Evolutionary conservation across 768 basidiomycete genomes (phyloP).

Genomic region (Kondoa subrosea): DNA sequence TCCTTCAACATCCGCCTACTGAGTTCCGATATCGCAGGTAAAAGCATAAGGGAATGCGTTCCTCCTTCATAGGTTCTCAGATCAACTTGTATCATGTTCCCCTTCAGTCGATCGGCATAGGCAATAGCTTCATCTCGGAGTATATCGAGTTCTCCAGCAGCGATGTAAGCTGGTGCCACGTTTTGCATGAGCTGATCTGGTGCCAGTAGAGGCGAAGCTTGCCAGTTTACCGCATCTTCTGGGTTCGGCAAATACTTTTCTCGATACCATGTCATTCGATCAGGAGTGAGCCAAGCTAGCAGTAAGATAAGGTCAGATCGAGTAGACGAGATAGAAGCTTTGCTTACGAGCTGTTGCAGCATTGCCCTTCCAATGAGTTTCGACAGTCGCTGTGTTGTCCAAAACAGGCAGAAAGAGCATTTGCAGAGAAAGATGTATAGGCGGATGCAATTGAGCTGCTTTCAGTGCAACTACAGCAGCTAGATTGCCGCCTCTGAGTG

Average conservation of each 20-base stretch:
- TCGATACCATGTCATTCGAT: not conserved
- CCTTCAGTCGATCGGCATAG: not conserved
- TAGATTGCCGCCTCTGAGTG: not conserved
- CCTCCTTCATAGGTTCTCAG: not conserved
- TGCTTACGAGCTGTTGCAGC: not conserved
- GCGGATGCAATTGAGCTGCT: not conserved
- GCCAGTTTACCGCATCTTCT: not conserved
- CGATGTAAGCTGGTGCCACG: not conserved
- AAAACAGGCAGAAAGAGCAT: not conserved
- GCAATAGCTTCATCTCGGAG: not conserved
- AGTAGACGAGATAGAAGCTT: not conserved
- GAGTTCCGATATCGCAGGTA: not conserved
- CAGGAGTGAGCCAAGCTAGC: not conserved
- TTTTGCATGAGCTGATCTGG: not conserved
- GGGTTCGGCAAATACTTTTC: not conserved
- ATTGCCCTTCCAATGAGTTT: not conserved
- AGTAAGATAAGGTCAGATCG: not conserved
- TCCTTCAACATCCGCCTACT: not conserved
- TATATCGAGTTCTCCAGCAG: not conserved
- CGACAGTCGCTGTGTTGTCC: not conserved
- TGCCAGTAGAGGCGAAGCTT: not conserved
- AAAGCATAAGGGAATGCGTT: not conserved
- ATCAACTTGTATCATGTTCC: not conserved
- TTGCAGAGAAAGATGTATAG: not conserved
- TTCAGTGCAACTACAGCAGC: not conserved